Evolutionary conservation across 148 eudicot species (phyloP), one percentile per base, ranked within the genome.

Genomic region (Silene uniflora): DNA sequence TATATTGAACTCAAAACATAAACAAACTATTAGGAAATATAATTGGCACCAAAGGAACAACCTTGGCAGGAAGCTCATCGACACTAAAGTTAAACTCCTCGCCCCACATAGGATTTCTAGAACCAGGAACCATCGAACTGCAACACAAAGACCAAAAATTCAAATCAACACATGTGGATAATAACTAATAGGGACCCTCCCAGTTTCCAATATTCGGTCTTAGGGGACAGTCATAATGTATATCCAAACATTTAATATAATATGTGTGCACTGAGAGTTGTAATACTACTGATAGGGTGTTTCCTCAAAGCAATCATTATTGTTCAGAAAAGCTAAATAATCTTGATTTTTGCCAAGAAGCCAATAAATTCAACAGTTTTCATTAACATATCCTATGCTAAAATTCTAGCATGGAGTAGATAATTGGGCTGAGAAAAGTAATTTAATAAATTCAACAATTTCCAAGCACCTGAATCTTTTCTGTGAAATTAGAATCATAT

Each of bases 21-120:
- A 62, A 61, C 39, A 42, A 62, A 61, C 13, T 62, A 44, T 17
- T 42, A 6, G 42, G 54, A 75, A 10, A 27, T 47, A 3, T 16
- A 47, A 1, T 22, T 17, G 47, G 46, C 72, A 22, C 24, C 21
- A 72, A 16, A 71, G 56, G 74, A 77, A 74, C 64, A 85, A 93
- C 98, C 98, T 90, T 85, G 9, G 88, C 86, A 67, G 98, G 98
- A 77, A 94, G 89, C 78, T 87, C 89, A 75, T 90, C 91, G 39
- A 89, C 96, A 81, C 86, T 76, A 84, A 94, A 94, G 81, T 86
- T 89, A 82, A 94, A 94, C 82, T 88, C 97, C 83, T 94, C 98
- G 47, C 97, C 97, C 98, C 98, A 94, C 97, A 91, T 90, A 21
- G 98, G 97, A 77, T 91, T 94, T 89, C 95, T 90, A 78, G 98